A percentile compares a stretch with the other conserved stretches of the same genome.
These are phyloP conservation scores for Gilbertella persicaria DNA, from an alignment of 371 early-diverging fungal species.

Conservation along the genomic window DNA sequence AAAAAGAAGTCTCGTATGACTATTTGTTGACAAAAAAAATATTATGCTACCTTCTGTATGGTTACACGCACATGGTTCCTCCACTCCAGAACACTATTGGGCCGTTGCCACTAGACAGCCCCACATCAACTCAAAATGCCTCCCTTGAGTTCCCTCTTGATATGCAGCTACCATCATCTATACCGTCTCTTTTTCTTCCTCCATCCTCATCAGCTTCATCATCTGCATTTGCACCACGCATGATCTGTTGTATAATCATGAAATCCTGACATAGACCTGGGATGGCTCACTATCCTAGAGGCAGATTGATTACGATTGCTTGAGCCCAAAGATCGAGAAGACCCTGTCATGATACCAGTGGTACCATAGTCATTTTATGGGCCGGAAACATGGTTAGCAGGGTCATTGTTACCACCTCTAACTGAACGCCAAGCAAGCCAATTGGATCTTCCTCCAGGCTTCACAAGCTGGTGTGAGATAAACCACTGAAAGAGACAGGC, in stretches of 20 bases:
- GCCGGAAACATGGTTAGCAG: conserved; percentile 47
- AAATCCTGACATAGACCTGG: conserved; percentile 1
- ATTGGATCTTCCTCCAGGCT: conserved; percentile 49
- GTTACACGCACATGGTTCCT: too few relatives aligned
- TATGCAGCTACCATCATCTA: too few relatives aligned
- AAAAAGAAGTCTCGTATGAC: neutral
- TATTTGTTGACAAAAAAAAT: too few relatives aligned
- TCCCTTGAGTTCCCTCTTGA: too few relatives aligned
- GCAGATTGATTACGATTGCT: conserved; percentile 33
- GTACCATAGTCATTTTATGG: conserved; percentile 48
- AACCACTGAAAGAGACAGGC: conserved; percentile 66
- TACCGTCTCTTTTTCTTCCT: too few relatives aligned
- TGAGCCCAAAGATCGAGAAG: conserved; percentile 23
- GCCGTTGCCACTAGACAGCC: too few relatives aligned
- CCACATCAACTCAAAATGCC: too few relatives aligned
- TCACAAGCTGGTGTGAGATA: conserved; percentile 38
- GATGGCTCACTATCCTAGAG: conserved; percentile 2
- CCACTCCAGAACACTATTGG: too few relatives aligned
- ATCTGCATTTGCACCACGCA: too few relatives aligned
- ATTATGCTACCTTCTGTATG: too few relatives aligned
- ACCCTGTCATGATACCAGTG: conserved; percentile 19
- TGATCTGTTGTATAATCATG: conserved; percentile 31
- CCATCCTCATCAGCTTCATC: too few relatives aligned
- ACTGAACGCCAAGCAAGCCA: conserved; percentile 55
- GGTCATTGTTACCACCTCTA: conserved; percentile 52